Percentiles rank a stretch among this genome's conserved stretches.
phyloP scores from a whole-genome alignment of 805 yeast species.

The Deakozyma indianensis region DNA sequence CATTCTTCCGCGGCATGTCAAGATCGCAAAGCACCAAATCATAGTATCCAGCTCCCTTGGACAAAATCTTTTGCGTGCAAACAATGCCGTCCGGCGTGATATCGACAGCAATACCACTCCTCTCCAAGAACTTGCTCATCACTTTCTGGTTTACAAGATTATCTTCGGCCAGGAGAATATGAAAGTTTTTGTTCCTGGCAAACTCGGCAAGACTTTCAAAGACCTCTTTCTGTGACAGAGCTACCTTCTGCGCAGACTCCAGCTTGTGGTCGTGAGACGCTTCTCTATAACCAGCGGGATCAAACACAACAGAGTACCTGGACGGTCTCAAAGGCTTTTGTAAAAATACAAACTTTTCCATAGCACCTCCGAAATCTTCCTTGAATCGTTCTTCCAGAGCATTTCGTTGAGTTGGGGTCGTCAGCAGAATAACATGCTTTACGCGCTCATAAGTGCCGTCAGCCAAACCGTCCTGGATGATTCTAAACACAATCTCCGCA shows the following conservation, averaged over 20 bases:
- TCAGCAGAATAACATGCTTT: slow-evolving; percentile 9
- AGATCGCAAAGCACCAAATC: slow-evolving; percentile 18
- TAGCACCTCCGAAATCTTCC: neutral
- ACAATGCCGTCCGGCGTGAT: slow-evolving; percentile 20
- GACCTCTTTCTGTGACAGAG: slow-evolving; percentile 10
- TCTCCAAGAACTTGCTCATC: slow-evolving; percentile 29
- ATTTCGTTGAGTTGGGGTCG: slow-evolving; percentile 12
- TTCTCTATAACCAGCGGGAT: slow-evolving; percentile 10
- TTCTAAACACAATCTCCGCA: slow-evolving; percentile 8
- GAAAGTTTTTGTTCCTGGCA: slow-evolving; percentile 16
- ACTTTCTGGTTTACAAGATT: slow-evolving; percentile 85
- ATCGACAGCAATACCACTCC: slow-evolving; percentile 18
- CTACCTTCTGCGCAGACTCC: slow-evolving; percentile 10
- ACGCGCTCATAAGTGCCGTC: slow-evolving; percentile 6
- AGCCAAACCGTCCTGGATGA: slow-evolving; percentile 7
- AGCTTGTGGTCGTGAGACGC: slow-evolving; percentile 13
- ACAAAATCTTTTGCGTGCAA: slow-evolving; percentile 15
- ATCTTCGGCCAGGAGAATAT: slow-evolving; percentile 78
- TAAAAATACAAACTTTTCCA: slow-evolving; percentile 8
- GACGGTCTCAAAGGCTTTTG: slow-evolving; percentile 14
- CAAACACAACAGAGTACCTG: slow-evolving; percentile 14
- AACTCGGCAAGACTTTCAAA: slow-evolving; percentile 11
- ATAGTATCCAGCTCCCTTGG: slow-evolving; percentile 11
- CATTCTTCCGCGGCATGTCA: slow-evolving; percentile 24
- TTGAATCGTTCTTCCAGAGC: slow-evolving; percentile 4